These are phyloP conservation scores for Calonectria leucothoes DNA, from an alignment of 2,329 filamentous ascomycete species.

Conservation along the genomic window DNA sequence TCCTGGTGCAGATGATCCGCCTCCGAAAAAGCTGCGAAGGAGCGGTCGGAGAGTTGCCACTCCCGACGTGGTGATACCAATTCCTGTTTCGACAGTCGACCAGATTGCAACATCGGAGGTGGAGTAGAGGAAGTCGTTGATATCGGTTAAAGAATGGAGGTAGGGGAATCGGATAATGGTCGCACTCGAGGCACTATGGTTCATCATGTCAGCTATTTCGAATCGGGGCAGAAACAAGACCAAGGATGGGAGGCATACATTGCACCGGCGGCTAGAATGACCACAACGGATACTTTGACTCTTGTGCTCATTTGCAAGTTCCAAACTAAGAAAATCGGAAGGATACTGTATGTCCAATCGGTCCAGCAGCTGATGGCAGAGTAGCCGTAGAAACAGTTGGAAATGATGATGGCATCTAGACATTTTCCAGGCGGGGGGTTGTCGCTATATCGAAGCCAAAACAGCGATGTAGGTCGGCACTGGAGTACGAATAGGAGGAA, in stretches of 20 bases:
- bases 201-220: background rate
- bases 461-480: background rate
- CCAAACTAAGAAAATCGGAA: constrained; percentile 55
- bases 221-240: background rate
- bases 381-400: constrained; percentile 50
- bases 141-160: constrained; percentile 49
- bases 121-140: constrained; percentile 56
- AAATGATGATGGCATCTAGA: constrained; percentile 36
- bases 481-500: background rate
- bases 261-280: background rate
- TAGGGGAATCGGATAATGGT: constrained; percentile 58
- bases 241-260: background rate
- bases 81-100: background rate
- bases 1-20: constrained; percentile 27
- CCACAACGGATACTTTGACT: background rate
- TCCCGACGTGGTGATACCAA: background rate
- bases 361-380: constrained; percentile 52
- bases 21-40: constrained; percentile 36
- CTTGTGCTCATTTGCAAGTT: background rate
- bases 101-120: constrained; percentile 51
- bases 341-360: constrained; percentile 54
- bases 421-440: background rate
- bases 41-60: constrained; percentile 31
- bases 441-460: background rate
- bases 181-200: constrained; percentile 41